Base-by-base conservation (phyloP, 1,284 basidiomycete species). In the Rhodofomes roseus region DNA sequence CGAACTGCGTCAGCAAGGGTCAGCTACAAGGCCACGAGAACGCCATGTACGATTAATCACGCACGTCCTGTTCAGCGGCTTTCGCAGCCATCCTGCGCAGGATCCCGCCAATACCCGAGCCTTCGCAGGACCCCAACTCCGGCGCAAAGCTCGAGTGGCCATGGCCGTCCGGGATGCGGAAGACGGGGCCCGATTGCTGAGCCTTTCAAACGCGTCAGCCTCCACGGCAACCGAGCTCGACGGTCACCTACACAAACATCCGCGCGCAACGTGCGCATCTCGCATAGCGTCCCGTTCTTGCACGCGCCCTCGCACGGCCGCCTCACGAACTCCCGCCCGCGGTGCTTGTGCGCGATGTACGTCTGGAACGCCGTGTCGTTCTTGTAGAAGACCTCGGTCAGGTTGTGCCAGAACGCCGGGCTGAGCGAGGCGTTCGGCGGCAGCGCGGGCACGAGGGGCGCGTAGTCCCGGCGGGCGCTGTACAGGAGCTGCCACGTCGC, bases 331-430 rank as follows among this genome's bases (percentile, higher is more conserved):
- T 70, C 65, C 9, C 71, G 71, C 12, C 78, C 79, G 11, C 80
- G 73, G 18, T 70, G 77, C 63, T 77, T 72, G 59, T 79, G 74
- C 4, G 72, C 71, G 63, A 75, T 75, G 67, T 77, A 85, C 44
- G 74, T 62, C 62, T 79, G 72, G 69, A 82, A 83, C 1, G 80
- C 78, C 1, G 73, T 73, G 54, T 81, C 77, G 63, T 85, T 80
- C 16, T 68, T 61, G 55, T 73, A 77, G 60, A 85, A 83, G 0
- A 76, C 80, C 60, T 85, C 82, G 0, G 85, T 86, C 4, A 86
- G 74, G 58, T 74, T 71, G 65, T 87, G 85, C 85, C 85, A 87
- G 73, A 87, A 87, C 11, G 77, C 69, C 1, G 82, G 77, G 57
- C 73, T 71, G 18, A 80, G 71, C 4, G 73, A 63, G 2, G 68